Percentiles rank a stretch among this genome's conserved stretches.
phyloP scores from a whole-genome alignment of 108 stramenopile species.

The Schizochytrium sp. region DNA sequence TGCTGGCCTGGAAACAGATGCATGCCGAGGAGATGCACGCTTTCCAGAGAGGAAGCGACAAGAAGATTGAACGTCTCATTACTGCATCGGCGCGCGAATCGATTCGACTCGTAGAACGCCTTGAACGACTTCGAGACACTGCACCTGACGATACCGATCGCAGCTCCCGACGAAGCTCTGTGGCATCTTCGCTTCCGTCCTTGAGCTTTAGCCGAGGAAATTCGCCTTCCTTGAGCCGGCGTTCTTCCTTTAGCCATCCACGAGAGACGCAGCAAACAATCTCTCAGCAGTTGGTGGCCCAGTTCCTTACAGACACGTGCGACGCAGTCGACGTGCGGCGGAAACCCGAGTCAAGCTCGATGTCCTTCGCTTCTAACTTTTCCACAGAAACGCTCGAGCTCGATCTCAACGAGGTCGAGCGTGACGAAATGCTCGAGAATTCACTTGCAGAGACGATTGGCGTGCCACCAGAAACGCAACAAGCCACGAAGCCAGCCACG shows the following conservation, averaged over 20 bases:
- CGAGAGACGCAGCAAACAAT: not conserved
- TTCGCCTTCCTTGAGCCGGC: not conserved
- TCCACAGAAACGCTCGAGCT: slow-evolving; percentile 13
- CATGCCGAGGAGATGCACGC: not conserved
- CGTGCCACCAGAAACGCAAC: too few relatives aligned
- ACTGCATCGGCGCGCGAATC: not conserved
- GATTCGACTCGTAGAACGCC: not conserved
- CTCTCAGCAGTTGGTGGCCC: not conserved
- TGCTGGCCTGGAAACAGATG: not conserved
- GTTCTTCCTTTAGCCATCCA: not conserved
- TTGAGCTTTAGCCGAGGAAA: not conserved
- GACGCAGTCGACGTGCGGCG: not conserved
- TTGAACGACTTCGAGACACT: not conserved
- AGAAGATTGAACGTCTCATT: not conserved
- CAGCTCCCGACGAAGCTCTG: not conserved
- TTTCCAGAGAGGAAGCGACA: not conserved
- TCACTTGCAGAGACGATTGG: too few relatives aligned
- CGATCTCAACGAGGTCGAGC: not conserved
- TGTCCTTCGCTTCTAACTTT: not conserved
- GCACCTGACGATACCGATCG: not conserved
- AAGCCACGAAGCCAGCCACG: too few relatives aligned
- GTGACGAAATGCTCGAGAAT: not conserved
- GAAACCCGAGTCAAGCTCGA: not conserved
- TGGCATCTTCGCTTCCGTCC: not conserved
- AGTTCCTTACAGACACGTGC: not conserved